Evolutionary conservation across 1,284 basidiomycete species (phyloP).

Genomic region (Irpex sp.): DNA sequence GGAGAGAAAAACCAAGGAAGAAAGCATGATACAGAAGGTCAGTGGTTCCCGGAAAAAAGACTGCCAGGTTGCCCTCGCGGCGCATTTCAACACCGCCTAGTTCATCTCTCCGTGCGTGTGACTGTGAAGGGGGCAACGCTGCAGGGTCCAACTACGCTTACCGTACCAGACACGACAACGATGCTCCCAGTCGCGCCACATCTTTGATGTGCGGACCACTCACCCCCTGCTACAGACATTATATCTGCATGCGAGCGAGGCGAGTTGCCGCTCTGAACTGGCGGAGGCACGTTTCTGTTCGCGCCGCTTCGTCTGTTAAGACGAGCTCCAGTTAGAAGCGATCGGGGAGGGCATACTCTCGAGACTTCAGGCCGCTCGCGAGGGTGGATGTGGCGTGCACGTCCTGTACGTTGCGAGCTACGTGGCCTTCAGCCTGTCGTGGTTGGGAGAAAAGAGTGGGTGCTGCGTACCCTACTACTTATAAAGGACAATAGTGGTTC

Average conservation of each 20-base stretch:
- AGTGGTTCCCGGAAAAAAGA: not conserved
- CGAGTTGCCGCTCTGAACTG: not conserved
- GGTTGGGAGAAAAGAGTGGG: not conserved
- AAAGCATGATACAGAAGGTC: not conserved
- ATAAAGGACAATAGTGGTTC: not conserved
- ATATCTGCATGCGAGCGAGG: not conserved
- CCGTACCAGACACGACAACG: not conserved
- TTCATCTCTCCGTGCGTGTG: not conserved
- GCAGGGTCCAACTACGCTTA: not conserved
- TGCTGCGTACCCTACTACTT: not conserved
- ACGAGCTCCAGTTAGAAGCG: conserved; percentile 11
- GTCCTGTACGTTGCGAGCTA: conserved; percentile 5
- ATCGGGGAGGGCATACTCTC: conserved; percentile 9
- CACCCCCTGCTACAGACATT: not conserved
- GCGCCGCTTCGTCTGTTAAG: conserved; percentile 1
- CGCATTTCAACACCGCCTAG: not conserved
- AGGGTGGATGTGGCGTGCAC: not conserved
- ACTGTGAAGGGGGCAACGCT: not conserved
- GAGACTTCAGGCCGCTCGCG: conserved; percentile 1
- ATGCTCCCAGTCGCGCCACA: not conserved
- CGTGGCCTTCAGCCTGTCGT: conserved; percentile 10
- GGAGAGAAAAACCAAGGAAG: not conserved
- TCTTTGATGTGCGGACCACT: conserved; percentile 5
- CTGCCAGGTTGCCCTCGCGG: not conserved
- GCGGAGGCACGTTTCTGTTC: not conserved